These are phyloP conservation scores for Xylaria sp. DNA, from an alignment of 2,329 filamentous ascomycete species.

Conservation along the genomic window DNA sequence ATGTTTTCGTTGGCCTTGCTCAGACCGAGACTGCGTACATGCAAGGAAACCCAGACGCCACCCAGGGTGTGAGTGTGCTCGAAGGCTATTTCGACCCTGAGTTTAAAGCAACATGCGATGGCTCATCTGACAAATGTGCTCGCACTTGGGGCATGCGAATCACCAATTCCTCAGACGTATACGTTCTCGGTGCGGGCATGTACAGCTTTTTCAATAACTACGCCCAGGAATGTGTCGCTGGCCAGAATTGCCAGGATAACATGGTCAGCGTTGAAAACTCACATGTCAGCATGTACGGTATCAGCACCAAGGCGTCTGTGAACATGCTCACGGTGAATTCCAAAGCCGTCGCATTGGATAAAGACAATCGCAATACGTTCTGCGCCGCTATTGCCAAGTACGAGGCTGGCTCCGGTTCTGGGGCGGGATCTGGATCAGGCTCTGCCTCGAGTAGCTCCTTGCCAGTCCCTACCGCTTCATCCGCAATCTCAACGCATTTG, in stretches of 20 bases:
- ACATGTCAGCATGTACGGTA: conserved; percentile 70
- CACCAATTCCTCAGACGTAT: conserved; percentile 72
- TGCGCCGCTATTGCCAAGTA: conserved; percentile 71
- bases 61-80: conserved; percentile 71
- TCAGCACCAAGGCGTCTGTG: conserved; percentile 78
- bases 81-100: conserved; percentile 72
- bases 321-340: conserved; percentile 78
- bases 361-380: conserved; percentile 73
- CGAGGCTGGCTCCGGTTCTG: conserved; percentile 40
- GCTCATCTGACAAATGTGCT: conserved; percentile 63
- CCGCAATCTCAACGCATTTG: conserved; percentile 17
- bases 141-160: conserved; percentile 83
- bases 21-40: conserved; percentile 93
- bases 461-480: conserved; percentile 23
- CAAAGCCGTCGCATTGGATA: conserved; percentile 62
- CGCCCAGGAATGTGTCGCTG: conserved; percentile 72
- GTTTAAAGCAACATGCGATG: conserved; percentile 69
- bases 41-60: conserved; percentile 82
- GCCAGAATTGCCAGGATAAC: conserved; percentile 79
- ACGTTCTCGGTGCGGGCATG: conserved; percentile 77
- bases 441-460: conserved; percentile 32
- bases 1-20: conserved; percentile 84
- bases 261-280: conserved; percentile 79
- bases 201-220: conserved; percentile 91
- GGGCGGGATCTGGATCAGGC: conserved; percentile 32